phyloP scores from a whole-genome alignment of 2,329 filamentous ascomycete genomes.

The Sarocladium strictum region DNA sequence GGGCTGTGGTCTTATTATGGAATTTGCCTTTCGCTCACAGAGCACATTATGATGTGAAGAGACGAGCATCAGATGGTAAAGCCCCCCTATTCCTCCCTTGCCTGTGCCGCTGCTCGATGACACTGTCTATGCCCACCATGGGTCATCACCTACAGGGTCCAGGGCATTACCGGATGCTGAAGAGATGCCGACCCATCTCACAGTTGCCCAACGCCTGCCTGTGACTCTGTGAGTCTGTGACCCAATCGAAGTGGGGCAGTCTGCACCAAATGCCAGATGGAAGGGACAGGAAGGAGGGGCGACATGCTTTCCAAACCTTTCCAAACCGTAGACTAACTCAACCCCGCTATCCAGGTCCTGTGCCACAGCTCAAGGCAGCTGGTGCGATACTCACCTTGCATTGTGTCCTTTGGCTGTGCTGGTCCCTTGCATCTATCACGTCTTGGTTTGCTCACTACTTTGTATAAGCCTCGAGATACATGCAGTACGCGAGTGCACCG shows the following conservation, averaged over 20 bases:
- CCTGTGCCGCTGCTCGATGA: no score
- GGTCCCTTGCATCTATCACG: no score
- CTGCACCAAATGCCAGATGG: background rate
- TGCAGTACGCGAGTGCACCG: no score
- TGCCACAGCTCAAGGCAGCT: background rate
- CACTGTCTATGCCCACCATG: background rate
- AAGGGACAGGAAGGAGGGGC: background rate
- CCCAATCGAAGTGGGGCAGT: conserved; percentile 1
- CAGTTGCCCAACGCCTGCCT: background rate
- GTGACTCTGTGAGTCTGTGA: no score
- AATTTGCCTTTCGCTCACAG: background rate
- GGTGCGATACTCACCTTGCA: no score
- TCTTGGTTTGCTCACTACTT: no score
- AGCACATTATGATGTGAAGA: background rate
- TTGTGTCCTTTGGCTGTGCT: no score
- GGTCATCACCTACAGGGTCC: background rate
- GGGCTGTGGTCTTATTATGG: background rate
- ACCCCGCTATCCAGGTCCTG: background rate
- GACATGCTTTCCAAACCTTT: background rate
- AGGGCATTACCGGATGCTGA: background rate
- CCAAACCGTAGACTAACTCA: background rate
- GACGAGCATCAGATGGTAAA: no score
- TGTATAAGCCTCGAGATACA: no score
- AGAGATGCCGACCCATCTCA: background rate
- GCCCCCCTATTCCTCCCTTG: no score